phyloP scores from a whole-genome alignment of 2,329 filamentous ascomycete species.

The Penicillium verrucosum region DNA sequence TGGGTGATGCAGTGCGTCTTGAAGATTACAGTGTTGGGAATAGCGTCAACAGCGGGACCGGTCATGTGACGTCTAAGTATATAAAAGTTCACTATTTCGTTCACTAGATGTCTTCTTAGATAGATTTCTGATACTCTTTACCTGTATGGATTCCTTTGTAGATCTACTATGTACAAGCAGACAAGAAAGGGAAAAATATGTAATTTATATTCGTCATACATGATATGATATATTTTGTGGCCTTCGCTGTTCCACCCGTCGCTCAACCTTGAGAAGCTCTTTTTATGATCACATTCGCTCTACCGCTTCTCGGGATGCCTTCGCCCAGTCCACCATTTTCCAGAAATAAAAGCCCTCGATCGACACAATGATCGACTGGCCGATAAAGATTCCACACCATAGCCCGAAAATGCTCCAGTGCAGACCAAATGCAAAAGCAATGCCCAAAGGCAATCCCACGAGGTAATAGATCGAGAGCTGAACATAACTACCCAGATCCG shows the following conservation, averaged over 20 bases:
- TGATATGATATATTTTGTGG: not conserved
- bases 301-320: constrained; percentile 5
- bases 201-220: not conserved
- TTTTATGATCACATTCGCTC: constrained; percentile 1
- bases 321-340: constrained; percentile 11
- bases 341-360: constrained; percentile 54
- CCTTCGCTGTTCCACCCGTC: not conserved
- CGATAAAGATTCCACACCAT: constrained; percentile 72
- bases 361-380: constrained; percentile 53
- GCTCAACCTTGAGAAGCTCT: not conserved
- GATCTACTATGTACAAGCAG: not conserved
- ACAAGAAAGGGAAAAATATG: too few relatives aligned
- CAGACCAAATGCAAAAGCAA: constrained; percentile 70
- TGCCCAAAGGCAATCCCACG: constrained; percentile 74
- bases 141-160: not conserved
- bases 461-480: constrained; percentile 79
- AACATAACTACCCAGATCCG: constrained; percentile 80
- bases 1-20: constrained; percentile 6
- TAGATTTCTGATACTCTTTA: not conserved
- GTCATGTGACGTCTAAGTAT: constrained; percentile 18
- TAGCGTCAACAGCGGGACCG: constrained; percentile 25
- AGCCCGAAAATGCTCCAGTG: constrained; percentile 72
- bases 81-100: not conserved
- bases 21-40: constrained; percentile 14
- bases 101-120: not conserved